Evolutionary conservation across 2,329 filamentous ascomycete species (phyloP).

Genomic region (Mariannaea sp.): DNA sequence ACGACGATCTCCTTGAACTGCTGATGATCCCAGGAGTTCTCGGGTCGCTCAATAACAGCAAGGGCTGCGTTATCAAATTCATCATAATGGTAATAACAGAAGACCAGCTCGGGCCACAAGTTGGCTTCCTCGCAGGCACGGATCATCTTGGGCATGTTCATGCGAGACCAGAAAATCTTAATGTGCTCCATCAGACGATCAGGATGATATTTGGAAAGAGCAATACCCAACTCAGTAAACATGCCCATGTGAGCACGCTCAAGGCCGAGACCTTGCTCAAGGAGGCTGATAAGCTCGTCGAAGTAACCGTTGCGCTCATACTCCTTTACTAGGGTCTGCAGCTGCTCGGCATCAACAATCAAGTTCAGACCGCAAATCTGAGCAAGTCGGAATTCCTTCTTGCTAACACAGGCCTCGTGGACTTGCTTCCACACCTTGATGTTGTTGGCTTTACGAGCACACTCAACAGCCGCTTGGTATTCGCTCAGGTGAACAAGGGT

Average conservation of each 20-base stretch:
- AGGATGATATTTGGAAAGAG: constrained; percentile 91
- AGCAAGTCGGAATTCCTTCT: constrained; percentile 98
- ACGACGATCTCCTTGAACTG: constrained; percentile 99
- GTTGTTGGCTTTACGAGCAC: constrained; percentile 97
- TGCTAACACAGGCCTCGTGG: constrained; percentile 91
- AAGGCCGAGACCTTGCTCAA: constrained; percentile 92
- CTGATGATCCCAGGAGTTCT: constrained; percentile 98
- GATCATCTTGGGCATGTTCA: constrained; percentile 98
- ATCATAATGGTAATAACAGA: constrained; percentile 97
- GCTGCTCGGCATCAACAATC: constrained; percentile 95
- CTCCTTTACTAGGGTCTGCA: constrained; percentile 90
- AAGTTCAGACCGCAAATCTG: constrained; percentile 99
- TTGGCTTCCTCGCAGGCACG: constrained; percentile 91
- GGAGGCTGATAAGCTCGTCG: constrained; percentile 91
- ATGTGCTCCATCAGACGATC: constrained; percentile 98
- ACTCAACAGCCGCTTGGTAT: constrained; percentile 97
- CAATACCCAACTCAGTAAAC: constrained; percentile 93
- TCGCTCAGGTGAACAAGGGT: constrained; percentile 96
- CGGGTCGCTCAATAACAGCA: constrained; percentile 95
- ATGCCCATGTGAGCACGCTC: constrained; percentile 95
- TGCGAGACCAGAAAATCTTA: constrained; percentile 96
- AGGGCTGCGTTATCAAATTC: constrained; percentile 97
- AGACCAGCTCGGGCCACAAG: constrained; percentile 96
- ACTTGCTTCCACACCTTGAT: constrained; percentile 99
- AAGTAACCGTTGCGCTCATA: constrained; percentile 98